Evolutionary conservation across 495 filamentous ascomycete genomes (phyloP), one percentile per base, ranked within the genome.

Genomic region (Neurospora sp.): DNA sequence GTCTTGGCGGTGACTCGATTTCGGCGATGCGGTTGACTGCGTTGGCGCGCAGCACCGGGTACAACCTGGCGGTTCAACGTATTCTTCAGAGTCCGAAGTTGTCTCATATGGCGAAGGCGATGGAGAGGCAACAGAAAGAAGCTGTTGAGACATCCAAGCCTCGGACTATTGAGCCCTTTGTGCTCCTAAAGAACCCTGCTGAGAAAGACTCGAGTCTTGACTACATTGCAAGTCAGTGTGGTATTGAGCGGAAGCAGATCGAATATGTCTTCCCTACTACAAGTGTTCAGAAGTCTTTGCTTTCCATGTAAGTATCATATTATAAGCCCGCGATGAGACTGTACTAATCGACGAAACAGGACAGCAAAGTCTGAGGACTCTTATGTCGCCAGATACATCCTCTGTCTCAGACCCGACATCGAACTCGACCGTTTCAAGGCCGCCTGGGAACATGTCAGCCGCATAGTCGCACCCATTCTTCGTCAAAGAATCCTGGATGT

Each of bases 401-500:
- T 85, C 4, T 73, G 69, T 22, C 84, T 91, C 18, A 78, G 81
- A 0, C 37, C 75, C 3, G 40, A 76, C 7, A 73, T 87, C 9
- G 83, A 88, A 72, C 20, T 84, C 22, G 72, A 76, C 8, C 79
- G 74, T 10, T 85, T 89, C 76, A 79, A 81, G 71, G 72, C 74
- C 3, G 85, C 87, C 14, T 89, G 88, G 88, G 76, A 85, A 70
- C 76, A 74, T 4, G 86, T 89, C 35, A 44, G 41, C 18, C 41
- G 41, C 16, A 44, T 6, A 44, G 16, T 44, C 41, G 41, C 41
- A n/a, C 41, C 41, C 59, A 91, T 92, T 72, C 86, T 94, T 5
- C 85, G 91, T 44, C 93, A 91, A 9, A 85, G 87, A 5, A 93
- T 94, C 75, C 81, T 88, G 8, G 76, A 81, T 59, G 69, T 70